Conservation (phyloP, 768 basidiomycete species). For the Xerocomellus dryophilus region DNA sequence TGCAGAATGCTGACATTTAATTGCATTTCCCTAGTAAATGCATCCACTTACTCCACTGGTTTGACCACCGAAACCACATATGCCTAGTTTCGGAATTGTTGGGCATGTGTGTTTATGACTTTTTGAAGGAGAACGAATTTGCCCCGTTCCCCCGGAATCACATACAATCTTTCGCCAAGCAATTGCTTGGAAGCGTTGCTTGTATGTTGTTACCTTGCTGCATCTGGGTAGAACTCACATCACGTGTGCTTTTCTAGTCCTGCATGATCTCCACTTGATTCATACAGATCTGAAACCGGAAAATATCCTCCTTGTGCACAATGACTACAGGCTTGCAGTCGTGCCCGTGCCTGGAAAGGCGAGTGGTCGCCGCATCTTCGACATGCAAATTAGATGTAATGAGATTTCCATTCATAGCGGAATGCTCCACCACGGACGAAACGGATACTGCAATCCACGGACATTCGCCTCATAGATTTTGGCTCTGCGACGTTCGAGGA, state of each 20-base stretch:
- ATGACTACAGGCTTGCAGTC: conserved; percentile 62
- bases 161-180: conserved; percentile 92
- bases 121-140: conserved; percentile 97
- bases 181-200: conserved; percentile 87
- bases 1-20: conserved; percentile 19
- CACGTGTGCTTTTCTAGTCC: conserved; percentile 48
- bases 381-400: conserved; percentile 2
- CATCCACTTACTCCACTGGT: conserved; percentile 91
- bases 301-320: conserved; percentile 92
- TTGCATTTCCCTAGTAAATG: conserved; percentile 70
- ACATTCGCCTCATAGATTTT: conserved; percentile 96
- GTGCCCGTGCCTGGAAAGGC: conserved; percentile 69
- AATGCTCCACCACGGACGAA: conserved; percentile 66
- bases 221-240: not conserved
- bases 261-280: conserved; percentile 86
- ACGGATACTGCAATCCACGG: conserved; percentile 79
- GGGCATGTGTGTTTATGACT: conserved; percentile 98
- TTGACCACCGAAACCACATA: conserved; percentile 97
- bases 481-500: conserved; percentile 97
- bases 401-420: conserved; percentile 43
- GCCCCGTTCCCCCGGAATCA: conserved; percentile 94
- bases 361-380: conserved; percentile 5
- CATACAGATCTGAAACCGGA: conserved; percentile 99
- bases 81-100: conserved; percentile 95
- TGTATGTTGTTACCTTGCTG: conserved; percentile 56